Conservation (phyloP, 805 yeast species). For the Saccharomycopsis synnaedendra region DNA sequence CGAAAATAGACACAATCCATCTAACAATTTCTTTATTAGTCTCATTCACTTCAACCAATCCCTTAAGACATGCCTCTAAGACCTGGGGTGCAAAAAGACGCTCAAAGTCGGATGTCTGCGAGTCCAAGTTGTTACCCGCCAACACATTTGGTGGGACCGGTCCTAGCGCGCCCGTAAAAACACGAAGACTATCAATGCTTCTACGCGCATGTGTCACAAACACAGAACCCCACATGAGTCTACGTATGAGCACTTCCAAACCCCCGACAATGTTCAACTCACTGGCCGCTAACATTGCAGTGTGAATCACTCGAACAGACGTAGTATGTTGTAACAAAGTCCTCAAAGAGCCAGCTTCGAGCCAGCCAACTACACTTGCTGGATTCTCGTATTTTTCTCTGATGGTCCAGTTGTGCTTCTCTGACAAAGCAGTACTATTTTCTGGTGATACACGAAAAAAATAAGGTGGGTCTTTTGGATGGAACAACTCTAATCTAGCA, state of each 20-base stretch:
- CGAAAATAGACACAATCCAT: background rate
- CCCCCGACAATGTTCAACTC: too few relatives aligned
- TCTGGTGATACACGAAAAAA: too few relatives aligned
- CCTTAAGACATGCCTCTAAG: background rate
- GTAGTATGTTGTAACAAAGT: too few relatives aligned
- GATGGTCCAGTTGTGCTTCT: too few relatives aligned
- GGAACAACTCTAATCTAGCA: too few relatives aligned
- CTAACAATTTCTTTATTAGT: background rate
- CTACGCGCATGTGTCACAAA: background rate
- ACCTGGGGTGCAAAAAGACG: background rate
- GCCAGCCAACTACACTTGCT: too few relatives aligned
- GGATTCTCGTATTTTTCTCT: too few relatives aligned
- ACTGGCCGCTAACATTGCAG: too few relatives aligned
- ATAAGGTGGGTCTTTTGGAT: too few relatives aligned
- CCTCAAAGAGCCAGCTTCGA: too few relatives aligned
- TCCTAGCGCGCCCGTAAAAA: background rate
- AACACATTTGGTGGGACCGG: background rate
- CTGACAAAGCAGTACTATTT: too few relatives aligned
- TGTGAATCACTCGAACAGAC: too few relatives aligned
- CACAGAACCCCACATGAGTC: background rate
- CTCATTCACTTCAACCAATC: background rate
- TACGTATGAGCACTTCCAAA: background rate
- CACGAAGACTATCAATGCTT: background rate
- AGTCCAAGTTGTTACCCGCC: slow-evolving; percentile 1
- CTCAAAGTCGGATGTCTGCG: background rate